Evolutionary conservation across 768 basidiomycete genomes (phyloP).

Genomic region (Chalciporus pseudorubinellus): DNA sequence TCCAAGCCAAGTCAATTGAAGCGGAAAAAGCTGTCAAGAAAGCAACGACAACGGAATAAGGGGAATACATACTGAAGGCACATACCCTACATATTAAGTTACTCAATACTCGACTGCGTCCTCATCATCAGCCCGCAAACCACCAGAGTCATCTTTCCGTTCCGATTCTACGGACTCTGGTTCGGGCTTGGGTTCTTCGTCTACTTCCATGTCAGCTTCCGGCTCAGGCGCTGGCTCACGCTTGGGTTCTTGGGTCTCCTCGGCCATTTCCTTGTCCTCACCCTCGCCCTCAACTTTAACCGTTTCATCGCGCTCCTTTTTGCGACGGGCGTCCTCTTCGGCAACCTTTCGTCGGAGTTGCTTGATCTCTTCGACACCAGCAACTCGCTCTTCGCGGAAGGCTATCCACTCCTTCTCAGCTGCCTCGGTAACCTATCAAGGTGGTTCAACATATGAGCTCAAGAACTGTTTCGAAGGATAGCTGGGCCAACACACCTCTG

Average conservation of each 20-base stretch:
- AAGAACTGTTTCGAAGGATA: background rate
- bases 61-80: constrained; percentile 25
- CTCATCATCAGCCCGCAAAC: constrained; percentile 69
- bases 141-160: constrained; percentile 51
- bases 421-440: constrained; percentile 55
- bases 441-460: background rate
- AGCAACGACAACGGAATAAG: constrained; percentile 6
- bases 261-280: constrained; percentile 36
- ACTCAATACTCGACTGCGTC: constrained; percentile 76
- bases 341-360: constrained; percentile 61
- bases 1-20: constrained; percentile 9
- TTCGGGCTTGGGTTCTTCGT: constrained; percentile 35
- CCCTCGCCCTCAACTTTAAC: constrained; percentile 25
- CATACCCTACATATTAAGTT: constrained; percentile 25
- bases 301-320: constrained; percentile 39
- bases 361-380: constrained; percentile 60
- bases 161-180: constrained; percentile 39
- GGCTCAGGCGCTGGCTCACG: constrained; percentile 17
- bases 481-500: constrained; percentile 45
- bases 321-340: constrained; percentile 57
- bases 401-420: constrained; percentile 65
- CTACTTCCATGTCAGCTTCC: constrained; percentile 36
- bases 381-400: constrained; percentile 59
- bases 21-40: constrained; percentile 20
- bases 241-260: constrained; percentile 15